phyloP scores from a whole-genome alignment of 148 eudicot genomes.

The Vaccinium myrtillus region DNA sequence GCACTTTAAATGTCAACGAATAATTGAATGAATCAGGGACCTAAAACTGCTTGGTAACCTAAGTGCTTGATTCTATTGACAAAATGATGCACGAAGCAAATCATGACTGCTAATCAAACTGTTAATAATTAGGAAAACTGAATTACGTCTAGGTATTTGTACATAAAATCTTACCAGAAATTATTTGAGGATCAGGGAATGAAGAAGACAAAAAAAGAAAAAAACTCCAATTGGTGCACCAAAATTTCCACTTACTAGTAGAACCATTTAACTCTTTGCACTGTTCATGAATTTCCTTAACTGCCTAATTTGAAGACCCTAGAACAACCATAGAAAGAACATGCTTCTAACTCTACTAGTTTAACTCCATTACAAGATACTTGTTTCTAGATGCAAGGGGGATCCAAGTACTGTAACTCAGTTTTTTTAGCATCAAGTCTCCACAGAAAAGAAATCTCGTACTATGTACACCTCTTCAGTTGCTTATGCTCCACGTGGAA shows the following conservation, averaged over 20 bases:
- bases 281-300: neutral
- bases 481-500: neutral
- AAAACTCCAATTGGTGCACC: neutral
- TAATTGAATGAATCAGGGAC: neutral
- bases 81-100: neutral
- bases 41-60: neutral
- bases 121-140: neutral
- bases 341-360: neutral
- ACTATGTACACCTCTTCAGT: neutral
- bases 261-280: slow-evolving; percentile 2
- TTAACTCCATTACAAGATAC: neutral
- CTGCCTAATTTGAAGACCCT: neutral
- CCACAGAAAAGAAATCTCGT: neutral
- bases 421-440: neutral
- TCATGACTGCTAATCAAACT: neutral
- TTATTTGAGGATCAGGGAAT: neutral
- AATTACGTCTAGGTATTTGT: neutral
- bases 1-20: neutral
- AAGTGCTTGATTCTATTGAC: neutral
- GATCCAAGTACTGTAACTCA: neutral
- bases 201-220: no score
- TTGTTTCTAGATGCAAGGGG: neutral
- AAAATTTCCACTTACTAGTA: neutral
- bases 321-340: neutral
- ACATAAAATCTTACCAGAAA: neutral